phyloP scores from a whole-genome alignment of 371 early-diverging fungal species.

The Coemansia sp. region DNA sequence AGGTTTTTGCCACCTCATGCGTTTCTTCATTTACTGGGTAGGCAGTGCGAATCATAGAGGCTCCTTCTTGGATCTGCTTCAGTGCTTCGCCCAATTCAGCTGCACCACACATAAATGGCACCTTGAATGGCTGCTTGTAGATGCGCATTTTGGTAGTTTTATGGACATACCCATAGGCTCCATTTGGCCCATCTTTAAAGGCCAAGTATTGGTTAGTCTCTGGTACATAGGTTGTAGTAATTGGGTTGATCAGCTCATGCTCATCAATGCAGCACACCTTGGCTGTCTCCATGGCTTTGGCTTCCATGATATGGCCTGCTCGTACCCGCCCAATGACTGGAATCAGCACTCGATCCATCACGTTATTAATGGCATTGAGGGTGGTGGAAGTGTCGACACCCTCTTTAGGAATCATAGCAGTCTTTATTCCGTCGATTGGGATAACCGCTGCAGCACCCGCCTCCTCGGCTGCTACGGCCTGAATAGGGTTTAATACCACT shows the following conservation, averaged over 20 bases:
- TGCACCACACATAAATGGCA: conserved; percentile 92
- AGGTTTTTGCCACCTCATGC: conserved; percentile 63
- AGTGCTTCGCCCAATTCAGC: conserved; percentile 94
- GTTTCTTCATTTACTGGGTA: conserved; percentile 94
- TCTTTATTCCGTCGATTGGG: too few species aligned
- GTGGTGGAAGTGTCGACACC: too few species aligned
- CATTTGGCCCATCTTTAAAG: background rate
- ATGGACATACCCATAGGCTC: background rate
- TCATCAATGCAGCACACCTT: conserved; percentile 94
- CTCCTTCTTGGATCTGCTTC: conserved; percentile 92
- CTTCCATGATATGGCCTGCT: conserved; percentile 97
- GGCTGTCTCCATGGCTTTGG: conserved; percentile 84
- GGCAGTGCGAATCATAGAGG: conserved; percentile 93
- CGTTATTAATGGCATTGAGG: background rate
- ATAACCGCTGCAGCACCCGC: too few species aligned
- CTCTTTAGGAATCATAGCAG: too few species aligned
- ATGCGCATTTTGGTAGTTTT: conserved; percentile 54
- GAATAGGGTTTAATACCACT: too few species aligned
- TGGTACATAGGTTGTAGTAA: background rate
- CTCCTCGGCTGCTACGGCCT: too few species aligned
- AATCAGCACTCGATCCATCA: conserved; percentile 84
- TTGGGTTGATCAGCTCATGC: conserved; percentile 47
- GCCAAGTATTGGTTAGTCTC: background rate
- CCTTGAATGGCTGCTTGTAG: conserved; percentile 80
- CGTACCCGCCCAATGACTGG: conserved; percentile 98